Percentiles rank a stretch among this genome's conserved stretches.
phyloP scores from a whole-genome alignment of 768 basidiomycete species.

The Naganishia vishniacii region DNA sequence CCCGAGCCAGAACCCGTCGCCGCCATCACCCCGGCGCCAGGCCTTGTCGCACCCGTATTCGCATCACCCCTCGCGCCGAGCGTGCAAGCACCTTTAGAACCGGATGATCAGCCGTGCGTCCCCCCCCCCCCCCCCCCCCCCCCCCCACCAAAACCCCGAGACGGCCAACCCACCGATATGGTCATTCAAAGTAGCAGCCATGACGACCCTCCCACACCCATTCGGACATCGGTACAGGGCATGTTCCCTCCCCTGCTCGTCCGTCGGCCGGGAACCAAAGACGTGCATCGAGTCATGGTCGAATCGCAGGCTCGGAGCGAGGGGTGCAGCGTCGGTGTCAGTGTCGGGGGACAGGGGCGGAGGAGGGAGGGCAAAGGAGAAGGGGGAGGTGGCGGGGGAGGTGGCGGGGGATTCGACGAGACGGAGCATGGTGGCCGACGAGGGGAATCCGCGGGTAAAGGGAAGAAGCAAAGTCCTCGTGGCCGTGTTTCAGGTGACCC shows the following conservation, averaged over 20 bases:
- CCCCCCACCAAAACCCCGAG: too few relatives aligned
- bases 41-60: neutral
- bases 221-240: neutral
- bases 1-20: neutral
- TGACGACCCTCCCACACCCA: conserved; percentile 3
- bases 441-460: neutral
- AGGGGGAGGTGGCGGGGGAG: neutral
- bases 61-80: neutral
- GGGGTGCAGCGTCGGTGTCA: neutral
- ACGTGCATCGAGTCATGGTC: neutral
- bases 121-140: too few relatives aligned
- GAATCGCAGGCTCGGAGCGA: neutral
- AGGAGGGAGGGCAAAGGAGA: neutral
- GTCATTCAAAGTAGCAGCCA: neutral
- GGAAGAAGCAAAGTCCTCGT: neutral
- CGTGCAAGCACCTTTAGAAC: neutral
- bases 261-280: conserved; percentile 12
- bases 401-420: neutral
- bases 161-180: conserved; percentile 17
- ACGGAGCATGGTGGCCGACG: neutral
- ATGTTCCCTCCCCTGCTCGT: conserved; percentile 1
- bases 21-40: neutral
- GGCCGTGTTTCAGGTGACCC: neutral
- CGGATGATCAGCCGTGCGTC: neutral
- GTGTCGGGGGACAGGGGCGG: neutral